phyloP scores from a whole-genome alignment of 2,329 filamentous ascomycete genomes.

The Colletotrichum ledebouriae region DNA sequence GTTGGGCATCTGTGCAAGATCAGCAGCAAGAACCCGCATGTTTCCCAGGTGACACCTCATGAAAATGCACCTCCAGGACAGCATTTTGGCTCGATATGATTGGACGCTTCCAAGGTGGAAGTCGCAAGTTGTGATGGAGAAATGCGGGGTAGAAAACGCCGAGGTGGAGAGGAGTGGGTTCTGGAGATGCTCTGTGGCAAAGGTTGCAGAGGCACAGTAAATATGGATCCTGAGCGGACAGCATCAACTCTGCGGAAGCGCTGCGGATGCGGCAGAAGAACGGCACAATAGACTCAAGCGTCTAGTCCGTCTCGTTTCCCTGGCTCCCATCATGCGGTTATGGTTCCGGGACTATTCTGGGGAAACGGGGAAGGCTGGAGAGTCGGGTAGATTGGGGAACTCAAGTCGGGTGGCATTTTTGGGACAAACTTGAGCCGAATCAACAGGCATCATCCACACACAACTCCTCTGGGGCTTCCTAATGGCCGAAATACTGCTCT shows the following conservation, averaged over 20 bases:
- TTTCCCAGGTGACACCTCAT: slow-evolving; percentile 21
- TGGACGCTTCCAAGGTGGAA: slow-evolving; percentile 18
- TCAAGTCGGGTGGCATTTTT: slow-evolving; percentile 20
- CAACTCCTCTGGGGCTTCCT: background rate
- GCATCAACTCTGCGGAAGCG: background rate
- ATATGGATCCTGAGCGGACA: too few species aligned
- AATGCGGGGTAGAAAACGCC: slow-evolving; percentile 34
- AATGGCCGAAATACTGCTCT: slow-evolving; percentile 4
- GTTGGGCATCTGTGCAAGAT: slow-evolving; percentile 1
- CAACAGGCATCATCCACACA: slow-evolving; percentile 32
- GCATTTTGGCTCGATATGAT: slow-evolving; percentile 3
- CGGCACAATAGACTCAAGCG: background rate
- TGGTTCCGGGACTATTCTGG: slow-evolving; percentile 1
- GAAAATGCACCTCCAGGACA: slow-evolving; percentile 10
- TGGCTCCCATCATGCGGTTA: slow-evolving; percentile 15
- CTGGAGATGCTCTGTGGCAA: slow-evolving; percentile 6
- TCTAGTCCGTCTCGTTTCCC: slow-evolving; percentile 8
- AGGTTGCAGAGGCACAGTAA: too few species aligned
- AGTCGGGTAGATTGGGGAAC: slow-evolving; percentile 10
- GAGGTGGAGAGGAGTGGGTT: slow-evolving; percentile 19
- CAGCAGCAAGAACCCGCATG: slow-evolving; percentile 19
- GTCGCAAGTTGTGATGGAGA: slow-evolving; percentile 34
- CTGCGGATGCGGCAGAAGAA: background rate
- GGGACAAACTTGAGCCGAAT: slow-evolving; percentile 33
- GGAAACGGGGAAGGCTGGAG: background rate